Evolutionary conservation across 139 green algal species (phyloP), one percentile per base, ranked within the genome.

Genomic region (Edaphochlamys debaryana): DNA sequence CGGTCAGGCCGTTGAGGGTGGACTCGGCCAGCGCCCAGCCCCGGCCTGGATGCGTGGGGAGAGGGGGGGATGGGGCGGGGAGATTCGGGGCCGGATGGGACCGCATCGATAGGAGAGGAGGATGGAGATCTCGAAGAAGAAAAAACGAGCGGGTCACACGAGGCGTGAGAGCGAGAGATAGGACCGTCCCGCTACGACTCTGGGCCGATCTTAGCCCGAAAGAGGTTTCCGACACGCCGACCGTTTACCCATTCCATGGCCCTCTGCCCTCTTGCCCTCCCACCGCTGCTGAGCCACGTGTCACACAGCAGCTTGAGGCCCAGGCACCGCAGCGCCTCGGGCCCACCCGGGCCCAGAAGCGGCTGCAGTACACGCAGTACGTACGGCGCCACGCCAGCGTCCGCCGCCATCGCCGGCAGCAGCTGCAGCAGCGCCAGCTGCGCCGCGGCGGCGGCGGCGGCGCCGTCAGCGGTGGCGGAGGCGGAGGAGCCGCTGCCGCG

Each of bases 271-370:
- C n/a, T n/a, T n/a, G n/a, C n/a, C n/a, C n/a, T n/a, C n/a, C n/a
- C n/a, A 88, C 78, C 79, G 42, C 70, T 89, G 34, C 62, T 36
- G 8, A 73, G 66, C 91, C 91, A 94, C 25, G 87, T 77, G n/a
- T 80, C 73, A 27, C 70, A 80, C 64, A 92, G 45, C 67, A 94
- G 79, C 23, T 89, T 77, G 71, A 93, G 71, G 0, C 58, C 86
- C n/a, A 90, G 52, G 48, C 88, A 90, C 36, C 88, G 90, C 64
- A 94, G 77, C 66, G 71, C 25, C 50, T 87, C 58, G 0, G 90
- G 86, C 9, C 60, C 69, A 30, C 52, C 62, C 22, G 76, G n/a
- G 23, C 23, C 27, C 42, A 86, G 64, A 67, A 85, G 64, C 40
- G 89, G 90, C 67, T 85, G 72, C 36, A 93, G 66, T 34, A 84